Conservation (phyloP, 352 stramenopile species). For the Phytophthora hibernalis region DNA sequence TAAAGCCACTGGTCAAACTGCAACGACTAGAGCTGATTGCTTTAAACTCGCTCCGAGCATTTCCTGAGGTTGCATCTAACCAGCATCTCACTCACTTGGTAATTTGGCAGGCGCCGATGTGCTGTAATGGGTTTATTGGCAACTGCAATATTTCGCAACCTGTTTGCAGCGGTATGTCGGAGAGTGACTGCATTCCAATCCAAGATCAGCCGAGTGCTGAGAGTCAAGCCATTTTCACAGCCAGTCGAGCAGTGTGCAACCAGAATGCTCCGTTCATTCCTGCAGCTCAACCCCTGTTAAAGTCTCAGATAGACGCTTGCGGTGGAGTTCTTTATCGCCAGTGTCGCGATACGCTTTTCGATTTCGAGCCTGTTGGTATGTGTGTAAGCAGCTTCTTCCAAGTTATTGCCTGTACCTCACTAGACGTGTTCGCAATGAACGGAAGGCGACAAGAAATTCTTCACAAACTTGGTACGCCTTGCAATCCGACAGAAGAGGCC, state of each 20-base stretch:
- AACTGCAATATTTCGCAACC: constrained; percentile 9
- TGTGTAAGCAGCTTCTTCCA: constrained; percentile 20
- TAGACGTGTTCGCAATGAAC: background rate
- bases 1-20: constrained; percentile 23
- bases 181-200: too few species aligned
- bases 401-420: constrained; percentile 17
- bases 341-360: constrained; percentile 10
- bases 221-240: constrained; percentile 5
- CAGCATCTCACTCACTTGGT: background rate
- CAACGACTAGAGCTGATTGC: constrained; percentile 7
- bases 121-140: constrained; percentile 35
- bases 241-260: too few species aligned
- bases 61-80: constrained; percentile 16
- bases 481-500: constrained; percentile 15
- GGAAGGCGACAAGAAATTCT: constrained; percentile 19
- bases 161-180: constrained; percentile 1
- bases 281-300: background rate
- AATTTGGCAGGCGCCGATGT: constrained; percentile 10
- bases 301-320: constrained; percentile 16
- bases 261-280: constrained; percentile 11
- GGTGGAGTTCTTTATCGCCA: constrained; percentile 20
- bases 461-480: constrained; percentile 6
- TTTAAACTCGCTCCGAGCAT: background rate
- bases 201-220: background rate
- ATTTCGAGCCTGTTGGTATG: constrained; percentile 9